Evolutionary conservation across 2,329 filamentous ascomycete genomes (phyloP), one percentile per base, ranked within the genome.

Genomic region (Chaetomiaceae sp.): DNA sequence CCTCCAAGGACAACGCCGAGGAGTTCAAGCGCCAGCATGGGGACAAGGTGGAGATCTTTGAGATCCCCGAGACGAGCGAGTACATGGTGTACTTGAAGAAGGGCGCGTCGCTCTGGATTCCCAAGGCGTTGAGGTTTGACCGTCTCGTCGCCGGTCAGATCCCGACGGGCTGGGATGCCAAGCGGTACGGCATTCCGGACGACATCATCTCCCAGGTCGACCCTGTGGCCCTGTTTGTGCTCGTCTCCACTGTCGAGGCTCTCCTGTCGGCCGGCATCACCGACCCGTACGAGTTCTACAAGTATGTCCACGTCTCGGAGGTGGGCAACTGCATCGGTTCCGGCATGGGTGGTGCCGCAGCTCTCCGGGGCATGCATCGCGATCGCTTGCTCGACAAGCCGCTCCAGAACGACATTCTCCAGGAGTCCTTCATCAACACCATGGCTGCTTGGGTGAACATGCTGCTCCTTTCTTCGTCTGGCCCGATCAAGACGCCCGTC

Each of bases 371-470:
- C 65, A 99, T 99, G 92, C 96, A 97, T 80, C 94, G 92, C 73
- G 92, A 96, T 71, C 88, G 94, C 56, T 97, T 87, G 83, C 81
- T 97, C 59, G 94, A 99, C 76, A 94, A 91, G 77, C 94, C 92
- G 52, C 83, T 99, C 46, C 95, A 99, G 75, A 99, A 97, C 75
- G 94, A 99, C 68, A 96, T 99, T 69, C 82, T 99, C 14, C 95
- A 99, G 69, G 94, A 99, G 75, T 97, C 94, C 12, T 99, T 99
- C 80, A 97, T 99, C 82, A 99, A 99, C 80, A 99, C 94, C 52
- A 99, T 99, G 92, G 87, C 89, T 64, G 94, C 94, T 15, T 99
- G 94, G 94, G 91, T 99, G 54, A 99, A 99, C 79, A 99, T 99
- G 94, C 78, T 99, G 74, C 79, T 99, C 60, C 78, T 99, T 60